Conservation (phyloP, 2,329 filamentous ascomycete genomes). For the Zalaria obscura region DNA sequence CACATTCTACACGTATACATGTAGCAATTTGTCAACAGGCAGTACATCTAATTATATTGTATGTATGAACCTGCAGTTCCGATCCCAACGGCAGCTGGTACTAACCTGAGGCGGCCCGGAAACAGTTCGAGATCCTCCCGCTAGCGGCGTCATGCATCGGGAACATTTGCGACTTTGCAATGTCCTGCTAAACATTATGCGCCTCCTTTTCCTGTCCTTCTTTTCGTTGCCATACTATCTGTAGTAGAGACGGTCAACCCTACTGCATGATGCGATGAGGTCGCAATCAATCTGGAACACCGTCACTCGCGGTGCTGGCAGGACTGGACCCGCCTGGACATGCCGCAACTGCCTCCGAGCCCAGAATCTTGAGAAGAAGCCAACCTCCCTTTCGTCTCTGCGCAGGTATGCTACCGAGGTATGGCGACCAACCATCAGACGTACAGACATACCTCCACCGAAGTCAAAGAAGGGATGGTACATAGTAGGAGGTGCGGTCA, state of each 20-base stretch:
- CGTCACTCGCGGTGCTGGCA: constrained; percentile 5
- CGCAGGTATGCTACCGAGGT: constrained; percentile 6
- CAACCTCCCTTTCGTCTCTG: background rate
- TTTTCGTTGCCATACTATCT: no score
- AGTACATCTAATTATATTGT: no score
- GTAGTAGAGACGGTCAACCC: background rate
- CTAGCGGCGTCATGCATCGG: background rate
- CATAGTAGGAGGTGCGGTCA: constrained; percentile 10
- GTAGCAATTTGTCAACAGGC: no score
- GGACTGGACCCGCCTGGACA: constrained; percentile 6
- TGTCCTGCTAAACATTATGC: background rate
- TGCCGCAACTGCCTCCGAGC: constrained; percentile 12
- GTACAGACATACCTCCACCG: constrained; percentile 7
- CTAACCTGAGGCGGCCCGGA: background rate
- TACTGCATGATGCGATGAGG: constrained; percentile 11
- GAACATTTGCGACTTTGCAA: background rate
- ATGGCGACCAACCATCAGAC: constrained; percentile 8
- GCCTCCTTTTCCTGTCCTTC: background rate
- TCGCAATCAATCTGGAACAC: constrained; percentile 7
- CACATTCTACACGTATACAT: no score
- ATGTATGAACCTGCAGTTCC: no score
- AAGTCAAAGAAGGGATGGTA: constrained; percentile 15
- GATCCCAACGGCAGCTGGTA: no score
- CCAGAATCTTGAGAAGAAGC: background rate
- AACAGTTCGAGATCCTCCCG: background rate